phyloP scores from a whole-genome alignment of 1,284 basidiomycete species.

The Erythrobasidium hasegawianum region DNA sequence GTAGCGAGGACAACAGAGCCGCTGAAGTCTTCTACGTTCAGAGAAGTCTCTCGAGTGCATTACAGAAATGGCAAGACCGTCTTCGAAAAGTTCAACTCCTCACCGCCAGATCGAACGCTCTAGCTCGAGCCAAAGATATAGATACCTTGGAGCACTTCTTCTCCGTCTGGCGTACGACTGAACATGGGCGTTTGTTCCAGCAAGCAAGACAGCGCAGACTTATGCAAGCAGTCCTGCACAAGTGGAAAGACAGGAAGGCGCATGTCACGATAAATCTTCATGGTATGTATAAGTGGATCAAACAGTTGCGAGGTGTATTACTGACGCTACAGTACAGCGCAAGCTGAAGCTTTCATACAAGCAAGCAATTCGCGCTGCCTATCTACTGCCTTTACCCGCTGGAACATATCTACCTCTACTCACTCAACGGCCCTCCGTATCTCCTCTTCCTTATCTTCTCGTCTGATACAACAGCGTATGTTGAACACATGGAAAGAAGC shows the following conservation, averaged over 20 bases:
- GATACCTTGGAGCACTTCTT: conserved; percentile 19
- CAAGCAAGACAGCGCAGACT: conserved; percentile 6
- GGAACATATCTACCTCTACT: neutral
- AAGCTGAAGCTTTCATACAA: neutral
- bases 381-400: neutral
- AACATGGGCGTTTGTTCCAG: conserved; percentile 17
- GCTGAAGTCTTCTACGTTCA: neutral
- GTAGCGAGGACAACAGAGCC: neutral
- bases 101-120: neutral
- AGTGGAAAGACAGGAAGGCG: conserved; percentile 1
- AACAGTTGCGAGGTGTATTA: too few species aligned
- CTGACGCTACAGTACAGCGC: neutral
- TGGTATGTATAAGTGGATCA: neutral
- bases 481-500: conserved; percentile 13
- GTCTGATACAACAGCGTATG: conserved; percentile 7
- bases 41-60: neutral
- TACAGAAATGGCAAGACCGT: neutral
- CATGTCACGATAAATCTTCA: neutral
- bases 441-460: conserved; percentile 3
- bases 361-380: too few species aligned
- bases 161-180: conserved; percentile 9
- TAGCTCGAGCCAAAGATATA: conserved; percentile 12
- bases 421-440: conserved; percentile 10
- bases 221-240: neutral
- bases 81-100: neutral